Conservation (phyloP, 306 rosid species). For the Quercus alba region DNA sequence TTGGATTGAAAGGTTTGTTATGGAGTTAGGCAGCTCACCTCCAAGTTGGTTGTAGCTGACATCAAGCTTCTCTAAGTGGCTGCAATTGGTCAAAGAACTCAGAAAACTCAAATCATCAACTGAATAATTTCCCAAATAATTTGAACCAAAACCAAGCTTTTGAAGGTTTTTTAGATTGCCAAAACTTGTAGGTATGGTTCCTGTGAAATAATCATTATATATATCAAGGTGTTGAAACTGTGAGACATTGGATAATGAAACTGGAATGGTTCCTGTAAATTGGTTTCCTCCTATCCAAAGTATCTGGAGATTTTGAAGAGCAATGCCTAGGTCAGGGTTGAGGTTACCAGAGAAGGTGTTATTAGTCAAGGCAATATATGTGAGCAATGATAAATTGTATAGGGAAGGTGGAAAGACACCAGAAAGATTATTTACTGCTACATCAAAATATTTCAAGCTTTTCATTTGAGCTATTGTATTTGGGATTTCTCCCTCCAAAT, state of each 20-base stretch:
- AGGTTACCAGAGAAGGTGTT: too few relatives aligned
- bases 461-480: neutral
- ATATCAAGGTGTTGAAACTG: neutral
- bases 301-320: too few relatives aligned
- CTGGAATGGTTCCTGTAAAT: neutral
- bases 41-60: neutral
- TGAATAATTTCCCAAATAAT: neutral
- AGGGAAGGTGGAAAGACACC: neutral
- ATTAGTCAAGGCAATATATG: too few relatives aligned
- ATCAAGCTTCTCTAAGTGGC: neutral
- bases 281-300: too few relatives aligned
- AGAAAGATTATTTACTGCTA: neutral
- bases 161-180: neutral
- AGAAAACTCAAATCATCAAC: neutral
- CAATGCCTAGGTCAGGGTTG: too few relatives aligned
- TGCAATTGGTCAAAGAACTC: neutral
- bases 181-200: neutral
- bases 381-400: too few relatives aligned
- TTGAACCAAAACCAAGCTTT: neutral
- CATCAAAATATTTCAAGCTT: neutral
- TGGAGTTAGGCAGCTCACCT: neutral
- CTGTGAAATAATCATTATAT: neutral
- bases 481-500: neutral
- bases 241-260: neutral
- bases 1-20: neutral